Base-by-base conservation (phyloP, 2,329 filamentous ascomycete genomes). In the Calcarisporium arbuscula region DNA sequence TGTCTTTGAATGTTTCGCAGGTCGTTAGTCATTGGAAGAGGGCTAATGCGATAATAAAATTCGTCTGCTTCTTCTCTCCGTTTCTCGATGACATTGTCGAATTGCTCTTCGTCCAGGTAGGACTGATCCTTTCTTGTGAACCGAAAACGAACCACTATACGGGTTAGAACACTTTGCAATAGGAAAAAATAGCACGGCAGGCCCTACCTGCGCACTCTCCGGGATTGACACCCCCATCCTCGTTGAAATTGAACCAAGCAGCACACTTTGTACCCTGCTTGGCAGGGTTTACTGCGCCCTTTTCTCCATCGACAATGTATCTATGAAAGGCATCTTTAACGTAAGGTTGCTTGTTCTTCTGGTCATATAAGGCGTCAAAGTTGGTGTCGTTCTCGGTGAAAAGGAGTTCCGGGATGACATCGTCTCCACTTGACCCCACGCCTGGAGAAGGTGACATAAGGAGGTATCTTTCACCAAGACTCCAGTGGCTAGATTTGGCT, bases 361-460 rank as follows among this genome's bases (percentile, higher is more conserved):
- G 80, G 4, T 71, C 72, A 60, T 92, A 95, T 2, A 96, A 70
- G 10, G 68, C 61, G 43, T 88, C 70, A 56, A 79, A 82, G 56
- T 96, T 96, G 49, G 85, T 94, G 52, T 96, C 89, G 52, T 96
- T 96, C 50, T 95, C 90, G 2, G 90, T 96, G 62, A 94, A 96
- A 38, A 96, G 68, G 49, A 95, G 67, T 51, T 86, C 68, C 3
- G 92, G 92, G 52, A 88, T 70, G 26, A 96, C 80, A 60, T 96
- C 90, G 21, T 89, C 74, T 21, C 85, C 82, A 43, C 79, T 83
- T 9, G 76, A 67, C 8, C 85, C 87, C 37, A 85, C 78, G 33
- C 89, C 87, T 1, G 90, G 92, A 8, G 90, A 96, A 0, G 92
- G 90, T 1, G 90, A 94, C 40, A 94, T 74, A 41, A 89, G 74